Evolutionary conservation across 495 filamentous ascomycete genomes (phyloP).

Genomic region (Immersiella caudata): DNA sequence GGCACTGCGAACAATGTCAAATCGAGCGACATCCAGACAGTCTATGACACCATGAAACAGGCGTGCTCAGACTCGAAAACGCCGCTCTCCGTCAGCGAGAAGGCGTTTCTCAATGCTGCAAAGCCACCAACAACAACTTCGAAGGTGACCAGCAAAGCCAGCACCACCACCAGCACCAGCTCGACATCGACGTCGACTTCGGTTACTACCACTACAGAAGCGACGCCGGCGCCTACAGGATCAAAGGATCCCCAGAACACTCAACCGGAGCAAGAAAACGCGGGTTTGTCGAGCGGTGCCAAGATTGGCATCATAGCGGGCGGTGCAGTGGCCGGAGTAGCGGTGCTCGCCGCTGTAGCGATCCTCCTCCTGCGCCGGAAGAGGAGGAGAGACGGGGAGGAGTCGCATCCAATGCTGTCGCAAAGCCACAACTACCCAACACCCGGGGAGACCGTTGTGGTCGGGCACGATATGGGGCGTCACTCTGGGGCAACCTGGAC

Average conservation of each 20-base stretch:
- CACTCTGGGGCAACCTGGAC: conserved; percentile 16
- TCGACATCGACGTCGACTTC: conserved; percentile 13
- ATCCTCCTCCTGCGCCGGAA: conserved; percentile 33
- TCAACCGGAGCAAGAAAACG: neutral
- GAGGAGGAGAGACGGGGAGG: conserved; percentile 30
- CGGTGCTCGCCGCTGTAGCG: conserved; percentile 23
- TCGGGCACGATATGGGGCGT: neutral
- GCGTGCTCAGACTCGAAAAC: conserved; percentile 37
- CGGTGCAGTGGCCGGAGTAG: conserved; percentile 26
- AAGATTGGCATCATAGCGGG: conserved; percentile 35
- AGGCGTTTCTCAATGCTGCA: conserved; percentile 41
- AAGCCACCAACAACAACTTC: conserved; percentile 16
- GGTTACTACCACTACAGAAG: neutral
- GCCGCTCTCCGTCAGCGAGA: conserved; percentile 32
- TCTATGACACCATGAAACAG: conserved; percentile 41
- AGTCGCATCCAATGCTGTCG: conserved; percentile 41
- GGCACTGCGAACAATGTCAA: conserved; percentile 28
- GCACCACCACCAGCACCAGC: conserved; percentile 11
- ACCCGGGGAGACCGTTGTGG: conserved; percentile 13
- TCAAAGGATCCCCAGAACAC: neutral
- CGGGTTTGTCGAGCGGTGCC: conserved; percentile 26
- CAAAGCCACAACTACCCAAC: conserved; percentile 24
- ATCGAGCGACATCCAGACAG: conserved; percentile 33
- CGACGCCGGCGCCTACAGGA: neutral
- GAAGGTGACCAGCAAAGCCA: neutral